Evolutionary conservation across 2,329 filamentous ascomycete species (phyloP).

Genomic region (Cercospora citrullina): DNA sequence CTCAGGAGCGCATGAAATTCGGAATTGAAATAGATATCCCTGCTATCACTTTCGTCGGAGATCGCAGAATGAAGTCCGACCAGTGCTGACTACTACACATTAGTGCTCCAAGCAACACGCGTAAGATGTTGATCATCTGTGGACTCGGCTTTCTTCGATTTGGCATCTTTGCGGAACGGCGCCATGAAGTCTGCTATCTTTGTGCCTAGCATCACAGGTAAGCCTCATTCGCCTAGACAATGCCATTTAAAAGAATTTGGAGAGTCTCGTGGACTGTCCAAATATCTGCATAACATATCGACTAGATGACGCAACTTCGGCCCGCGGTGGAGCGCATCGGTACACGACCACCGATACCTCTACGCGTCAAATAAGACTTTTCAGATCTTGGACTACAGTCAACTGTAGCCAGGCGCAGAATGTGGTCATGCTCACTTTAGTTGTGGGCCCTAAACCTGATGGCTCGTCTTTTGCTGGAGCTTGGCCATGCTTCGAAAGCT

Average conservation of each 20-base stretch:
- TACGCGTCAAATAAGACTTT: neutral
- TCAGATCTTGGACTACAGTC: neutral
- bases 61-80: neutral
- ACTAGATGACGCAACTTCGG: neutral
- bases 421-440: neutral
- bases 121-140: neutral
- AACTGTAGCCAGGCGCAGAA: neutral
- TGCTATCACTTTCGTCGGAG: neutral
- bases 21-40: neutral
- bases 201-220: neutral
- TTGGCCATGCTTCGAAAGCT: neutral
- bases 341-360: neutral
- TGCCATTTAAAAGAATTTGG: too few species aligned
- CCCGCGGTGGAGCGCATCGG: neutral
- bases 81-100: neutral
- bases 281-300: neutral
- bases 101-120: too few species aligned
- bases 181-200: too few species aligned
- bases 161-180: too few species aligned
- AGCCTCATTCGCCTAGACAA: neutral
- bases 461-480: neutral
- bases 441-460: neutral
- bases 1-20: neutral
- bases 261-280: too few species aligned
- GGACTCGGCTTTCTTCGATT: too few species aligned